Conservation (phyloP, 2,329 filamentous ascomycete species). For the Aureobasidium pullulans region DNA sequence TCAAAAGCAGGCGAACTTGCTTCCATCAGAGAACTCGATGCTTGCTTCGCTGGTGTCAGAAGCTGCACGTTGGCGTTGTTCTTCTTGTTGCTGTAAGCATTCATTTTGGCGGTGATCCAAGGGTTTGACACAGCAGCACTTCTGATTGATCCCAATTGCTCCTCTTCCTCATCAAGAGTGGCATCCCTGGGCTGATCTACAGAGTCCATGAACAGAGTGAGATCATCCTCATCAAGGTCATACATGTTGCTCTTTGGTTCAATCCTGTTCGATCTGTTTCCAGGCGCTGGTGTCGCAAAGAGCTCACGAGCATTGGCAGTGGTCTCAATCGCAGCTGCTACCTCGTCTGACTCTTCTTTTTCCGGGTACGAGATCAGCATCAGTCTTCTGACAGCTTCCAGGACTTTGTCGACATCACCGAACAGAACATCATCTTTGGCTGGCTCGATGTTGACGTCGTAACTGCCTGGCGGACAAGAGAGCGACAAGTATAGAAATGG, state of each 20-base stretch:
- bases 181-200: conserved; percentile 12
- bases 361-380: conserved; percentile 34
- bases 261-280: not conserved
- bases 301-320: conserved; percentile 11
- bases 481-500: conserved; percentile 61
- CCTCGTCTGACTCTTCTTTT: not conserved
- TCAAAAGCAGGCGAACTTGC: conserved; percentile 3
- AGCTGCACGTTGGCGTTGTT: conserved; percentile 14
- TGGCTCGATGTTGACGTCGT: conserved; percentile 66
- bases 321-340: not conserved
- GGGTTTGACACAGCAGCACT: conserved; percentile 37
- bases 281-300: not conserved
- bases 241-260: conserved; percentile 27
- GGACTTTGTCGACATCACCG: conserved; percentile 43
- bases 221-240: conserved; percentile 29
- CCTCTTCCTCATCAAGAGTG: conserved; percentile 23
- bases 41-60: conserved; percentile 8
- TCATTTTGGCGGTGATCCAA: conserved; percentile 44
- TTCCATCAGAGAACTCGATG: not conserved
- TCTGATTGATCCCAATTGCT: conserved; percentile 24
- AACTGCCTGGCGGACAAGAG: conserved; percentile 52
- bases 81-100: conserved; percentile 24
- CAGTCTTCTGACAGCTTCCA: conserved; percentile 38
- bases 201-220: conserved; percentile 16
- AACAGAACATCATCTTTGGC: conserved; percentile 68